Conservation (phyloP, 805 yeast genomes). For the Saccharomycopsis selenospora region DNA sequence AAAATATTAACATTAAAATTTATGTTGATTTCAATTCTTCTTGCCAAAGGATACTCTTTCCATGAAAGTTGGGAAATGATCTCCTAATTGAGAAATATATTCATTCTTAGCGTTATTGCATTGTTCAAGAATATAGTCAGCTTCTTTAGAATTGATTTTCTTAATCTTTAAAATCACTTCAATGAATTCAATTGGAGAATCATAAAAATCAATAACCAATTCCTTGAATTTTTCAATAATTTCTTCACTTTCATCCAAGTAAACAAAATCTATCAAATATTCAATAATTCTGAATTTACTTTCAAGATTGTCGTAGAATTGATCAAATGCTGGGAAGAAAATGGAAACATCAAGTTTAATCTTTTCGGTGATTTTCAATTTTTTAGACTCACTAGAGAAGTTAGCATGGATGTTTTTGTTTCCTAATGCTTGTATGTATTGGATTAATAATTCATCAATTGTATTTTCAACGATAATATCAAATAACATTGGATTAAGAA, state of each 20-base stretch:
- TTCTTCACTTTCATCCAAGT: conserved; percentile 38
- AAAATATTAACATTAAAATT: too few relatives aligned
- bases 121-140: conserved; percentile 16
- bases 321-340: conserved; percentile 46
- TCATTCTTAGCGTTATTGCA: conserved; percentile 21
- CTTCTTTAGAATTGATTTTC: conserved; percentile 17
- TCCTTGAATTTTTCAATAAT: conserved; percentile 52
- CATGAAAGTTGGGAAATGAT: conserved; percentile 19
- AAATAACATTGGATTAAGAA: conserved; percentile 46
- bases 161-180: conserved; percentile 49
- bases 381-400: conserved; percentile 28
- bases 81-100: conserved; percentile 16
- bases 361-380: conserved; percentile 40
- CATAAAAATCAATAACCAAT: conserved; percentile 60
- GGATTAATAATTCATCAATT: conserved; percentile 43
- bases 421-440: conserved; percentile 42
- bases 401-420: conserved; percentile 36
- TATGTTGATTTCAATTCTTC: too few relatives aligned
- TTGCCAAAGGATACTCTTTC: too few relatives aligned
- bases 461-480: conserved; percentile 47
- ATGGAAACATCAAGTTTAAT: conserved; percentile 55
- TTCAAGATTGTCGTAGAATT: conserved; percentile 36
- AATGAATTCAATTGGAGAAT: conserved; percentile 67
- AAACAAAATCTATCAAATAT: conserved; percentile 49
- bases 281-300: conserved; percentile 54